Percentiles rank a stretch among this genome's conserved stretches.
Conservation (phyloP, 306 rosid genomes). For the Medicago ruthenica region DNA sequence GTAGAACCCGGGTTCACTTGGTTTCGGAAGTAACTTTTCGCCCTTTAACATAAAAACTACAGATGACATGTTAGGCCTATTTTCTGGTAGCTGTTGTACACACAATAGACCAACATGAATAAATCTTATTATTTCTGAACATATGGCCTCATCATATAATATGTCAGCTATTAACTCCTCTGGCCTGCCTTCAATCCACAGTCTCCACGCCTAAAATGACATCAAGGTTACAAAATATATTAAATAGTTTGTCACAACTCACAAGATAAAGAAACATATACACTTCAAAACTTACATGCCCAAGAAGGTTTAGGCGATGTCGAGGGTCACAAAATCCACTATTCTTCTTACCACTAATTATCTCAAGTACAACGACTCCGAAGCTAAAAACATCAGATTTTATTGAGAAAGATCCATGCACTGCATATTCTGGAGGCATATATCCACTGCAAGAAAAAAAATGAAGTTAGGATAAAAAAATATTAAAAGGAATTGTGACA, state of each 20-base stretch:
- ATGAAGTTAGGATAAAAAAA: too few species aligned
- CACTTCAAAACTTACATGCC: neutral
- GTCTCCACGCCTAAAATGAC: neutral
- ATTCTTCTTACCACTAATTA: neutral
- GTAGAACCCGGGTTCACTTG: neutral
- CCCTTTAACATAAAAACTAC: neutral
- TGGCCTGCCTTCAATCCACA: neutral
- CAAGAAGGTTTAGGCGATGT: constrained; percentile 3
- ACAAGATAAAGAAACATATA: neutral
- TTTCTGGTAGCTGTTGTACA: neutral
- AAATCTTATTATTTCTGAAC: neutral
- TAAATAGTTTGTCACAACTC: neutral
- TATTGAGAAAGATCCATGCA: neutral
- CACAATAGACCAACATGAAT: constrained; percentile 3
- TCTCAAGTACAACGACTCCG: constrained; percentile 1
- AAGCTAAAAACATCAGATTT: constrained; percentile 9
- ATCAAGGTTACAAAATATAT: neutral
- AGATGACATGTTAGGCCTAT: neutral
- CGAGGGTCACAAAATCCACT: neutral
- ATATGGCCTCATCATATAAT: neutral
- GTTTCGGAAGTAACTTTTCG: neutral
- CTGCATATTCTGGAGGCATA: constrained; percentile 5
- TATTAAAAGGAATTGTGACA: neutral
- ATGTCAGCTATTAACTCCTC: neutral
- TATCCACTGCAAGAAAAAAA: neutral